These are phyloP conservation scores for Ogataea naganishii DNA, from an alignment of 805 yeast genomes.

Conservation along the genomic window DNA sequence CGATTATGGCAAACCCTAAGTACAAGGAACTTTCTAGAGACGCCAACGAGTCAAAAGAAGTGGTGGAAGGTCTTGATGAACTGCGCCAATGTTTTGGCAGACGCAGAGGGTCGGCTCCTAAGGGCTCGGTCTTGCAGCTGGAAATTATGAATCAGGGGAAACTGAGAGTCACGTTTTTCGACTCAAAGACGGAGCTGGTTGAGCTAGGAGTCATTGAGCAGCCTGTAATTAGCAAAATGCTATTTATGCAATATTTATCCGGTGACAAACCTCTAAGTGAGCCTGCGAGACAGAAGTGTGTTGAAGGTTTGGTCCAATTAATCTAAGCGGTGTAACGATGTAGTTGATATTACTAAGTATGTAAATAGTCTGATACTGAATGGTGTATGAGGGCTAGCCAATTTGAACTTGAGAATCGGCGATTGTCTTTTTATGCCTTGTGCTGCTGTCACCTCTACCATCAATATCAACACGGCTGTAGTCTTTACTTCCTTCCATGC, in stretches of 20 bases:
- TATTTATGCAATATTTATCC: conserved; percentile 69
- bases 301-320: conserved; percentile 24
- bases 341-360: conserved; percentile 7
- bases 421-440: neutral
- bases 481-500: no score
- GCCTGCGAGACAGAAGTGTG: conserved; percentile 36
- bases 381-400: neutral
- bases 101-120: conserved; percentile 64
- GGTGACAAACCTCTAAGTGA: conserved; percentile 61
- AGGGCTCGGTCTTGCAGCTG: conserved; percentile 58
- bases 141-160: conserved; percentile 42
- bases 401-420: conserved; percentile 2
- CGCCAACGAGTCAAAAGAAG: conserved; percentile 27
- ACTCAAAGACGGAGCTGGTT: conserved; percentile 23
- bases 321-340: conserved; percentile 12
- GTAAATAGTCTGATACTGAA: neutral
- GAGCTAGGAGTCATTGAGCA: conserved; percentile 52
- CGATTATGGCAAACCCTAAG: conserved; percentile 60
- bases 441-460: no score
- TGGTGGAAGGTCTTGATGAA: conserved; percentile 49
- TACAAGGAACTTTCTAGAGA: conserved; percentile 39
- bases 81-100: conserved; percentile 50
- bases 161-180: conserved; percentile 35
- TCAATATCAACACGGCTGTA: no score
- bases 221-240: conserved; percentile 55